Percentiles rank a stretch among this genome's conserved stretches.
Conservation (phyloP, 345 rosid genomes). For the Linum usitatissimum region DNA sequence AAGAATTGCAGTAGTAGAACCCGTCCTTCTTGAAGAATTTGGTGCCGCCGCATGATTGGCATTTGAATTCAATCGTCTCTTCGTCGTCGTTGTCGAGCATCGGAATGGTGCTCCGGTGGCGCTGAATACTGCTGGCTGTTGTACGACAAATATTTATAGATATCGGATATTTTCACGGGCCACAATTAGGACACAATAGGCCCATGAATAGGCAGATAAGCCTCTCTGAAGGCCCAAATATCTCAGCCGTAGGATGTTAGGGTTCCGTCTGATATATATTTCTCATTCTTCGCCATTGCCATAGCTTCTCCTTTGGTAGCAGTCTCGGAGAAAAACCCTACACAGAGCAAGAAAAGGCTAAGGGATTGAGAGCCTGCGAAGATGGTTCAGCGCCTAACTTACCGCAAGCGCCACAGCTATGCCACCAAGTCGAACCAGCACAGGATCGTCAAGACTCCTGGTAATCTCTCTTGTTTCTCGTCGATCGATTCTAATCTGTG, state of each 20-base stretch:
- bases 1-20: not conserved
- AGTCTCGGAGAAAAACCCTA: not conserved
- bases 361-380: no score
- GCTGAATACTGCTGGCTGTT: no score
- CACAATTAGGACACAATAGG: not conserved
- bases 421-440: constrained; percentile 7
- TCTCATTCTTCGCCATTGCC: not conserved
- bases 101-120: no score
- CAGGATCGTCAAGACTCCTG: constrained; percentile 7
- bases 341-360: not conserved
- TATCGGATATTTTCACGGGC: not conserved
- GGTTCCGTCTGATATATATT: not conserved
- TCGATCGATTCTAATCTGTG: not conserved
- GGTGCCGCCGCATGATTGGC: not conserved
- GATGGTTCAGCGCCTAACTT: constrained; percentile 6
- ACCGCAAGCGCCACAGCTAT: constrained; percentile 5
- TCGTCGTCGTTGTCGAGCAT: not conserved
- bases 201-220: not conserved
- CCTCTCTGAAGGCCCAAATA: not conserved
- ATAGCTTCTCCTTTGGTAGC: not conserved
- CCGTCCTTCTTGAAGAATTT: not conserved
- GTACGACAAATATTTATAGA: no score
- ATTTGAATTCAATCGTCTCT: not conserved
- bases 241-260: constrained; percentile 1
- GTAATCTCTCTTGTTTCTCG: not conserved